Conservation (phyloP, 1,284 basidiomycete genomes). For the Irpex rosettiformis region DNA sequence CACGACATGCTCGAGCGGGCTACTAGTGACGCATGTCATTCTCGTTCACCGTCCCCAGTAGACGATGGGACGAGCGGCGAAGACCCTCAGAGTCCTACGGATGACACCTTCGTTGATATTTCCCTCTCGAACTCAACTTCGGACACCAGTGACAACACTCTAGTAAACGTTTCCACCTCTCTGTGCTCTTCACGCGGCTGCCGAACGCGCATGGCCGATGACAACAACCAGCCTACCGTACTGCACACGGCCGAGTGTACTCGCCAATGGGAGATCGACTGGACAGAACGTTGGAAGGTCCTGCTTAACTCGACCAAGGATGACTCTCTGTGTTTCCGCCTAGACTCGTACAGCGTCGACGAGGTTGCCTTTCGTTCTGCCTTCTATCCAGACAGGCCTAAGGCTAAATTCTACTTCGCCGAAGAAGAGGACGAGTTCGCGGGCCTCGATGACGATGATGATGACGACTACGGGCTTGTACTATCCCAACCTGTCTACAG, state of each 20-base stretch:
- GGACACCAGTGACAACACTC: slow-evolving; percentile 20
- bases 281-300: slow-evolving; percentile 28
- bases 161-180: slow-evolving; percentile 18
- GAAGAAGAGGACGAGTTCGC: slow-evolving; percentile 14
- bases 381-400: slow-evolving; percentile 1
- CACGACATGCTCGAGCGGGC: slow-evolving; percentile 43
- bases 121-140: neutral
- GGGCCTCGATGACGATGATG: slow-evolving; percentile 9
- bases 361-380: slow-evolving; percentile 6
- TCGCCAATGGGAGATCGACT: slow-evolving; percentile 21
- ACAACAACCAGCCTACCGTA: neutral
- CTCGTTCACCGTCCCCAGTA: neutral
- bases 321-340: neutral
- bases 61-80: slow-evolving; percentile 4
- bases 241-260: slow-evolving; percentile 4
- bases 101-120: slow-evolving; percentile 6
- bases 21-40: slow-evolving; percentile 2
- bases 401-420: slow-evolving; percentile 9
- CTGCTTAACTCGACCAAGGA: slow-evolving; percentile 17
- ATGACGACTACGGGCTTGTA: slow-evolving; percentile 12
- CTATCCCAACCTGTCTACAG: slow-evolving; percentile 1
- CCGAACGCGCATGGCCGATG: neutral
- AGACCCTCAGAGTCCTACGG: slow-evolving; percentile 6
- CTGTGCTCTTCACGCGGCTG: slow-evolving; percentile 5
- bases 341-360: slow-evolving; percentile 4